These are phyloP conservation scores for Monilinia fructicola DNA, from an alignment of 2,329 filamentous ascomycete genomes.

Conservation along the genomic window DNA sequence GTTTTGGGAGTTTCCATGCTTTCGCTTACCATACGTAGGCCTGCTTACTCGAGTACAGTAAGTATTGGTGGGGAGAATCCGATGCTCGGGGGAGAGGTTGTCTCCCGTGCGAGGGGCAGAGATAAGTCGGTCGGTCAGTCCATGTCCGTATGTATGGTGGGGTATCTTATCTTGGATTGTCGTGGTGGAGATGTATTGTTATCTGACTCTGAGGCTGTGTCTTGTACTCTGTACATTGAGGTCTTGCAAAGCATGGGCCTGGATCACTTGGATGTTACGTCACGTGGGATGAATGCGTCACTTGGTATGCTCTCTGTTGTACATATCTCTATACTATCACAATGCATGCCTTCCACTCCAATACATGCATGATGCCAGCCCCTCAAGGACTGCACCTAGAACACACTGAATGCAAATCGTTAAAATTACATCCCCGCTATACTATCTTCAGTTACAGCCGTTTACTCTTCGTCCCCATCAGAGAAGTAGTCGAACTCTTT, in stretches of 20 bases:
- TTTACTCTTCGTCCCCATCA: constrained; percentile 38
- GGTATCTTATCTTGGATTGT: too few species aligned
- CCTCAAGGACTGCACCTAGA: constrained; percentile 3
- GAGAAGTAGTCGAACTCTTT: constrained; percentile 77
- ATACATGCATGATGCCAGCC: constrained; percentile 8
- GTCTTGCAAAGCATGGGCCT: background rate
- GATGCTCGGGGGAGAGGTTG: too few species aligned
- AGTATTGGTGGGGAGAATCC: too few species aligned
- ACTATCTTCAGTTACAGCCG: background rate
- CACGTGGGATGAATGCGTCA: background rate
- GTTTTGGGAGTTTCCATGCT: too few species aligned
- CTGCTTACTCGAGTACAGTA: too few species aligned
- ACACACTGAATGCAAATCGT: constrained; percentile 14
- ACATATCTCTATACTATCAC: constrained; percentile 22
- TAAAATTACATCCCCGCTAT: constrained; percentile 20
- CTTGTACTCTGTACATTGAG: too few species aligned
- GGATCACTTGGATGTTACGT: background rate
- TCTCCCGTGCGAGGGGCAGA: too few species aligned
- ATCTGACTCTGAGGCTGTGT: too few species aligned
- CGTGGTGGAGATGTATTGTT: too few species aligned
- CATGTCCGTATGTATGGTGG: too few species aligned
- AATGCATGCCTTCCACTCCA: constrained; percentile 2
- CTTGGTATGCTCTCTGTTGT: constrained; percentile 16
- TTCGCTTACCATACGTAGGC: too few species aligned
- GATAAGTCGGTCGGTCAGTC: too few species aligned